Evolutionary conservation across 495 filamentous ascomycete genomes (phyloP).

Genomic region (Daldinia vernicosa): DNA sequence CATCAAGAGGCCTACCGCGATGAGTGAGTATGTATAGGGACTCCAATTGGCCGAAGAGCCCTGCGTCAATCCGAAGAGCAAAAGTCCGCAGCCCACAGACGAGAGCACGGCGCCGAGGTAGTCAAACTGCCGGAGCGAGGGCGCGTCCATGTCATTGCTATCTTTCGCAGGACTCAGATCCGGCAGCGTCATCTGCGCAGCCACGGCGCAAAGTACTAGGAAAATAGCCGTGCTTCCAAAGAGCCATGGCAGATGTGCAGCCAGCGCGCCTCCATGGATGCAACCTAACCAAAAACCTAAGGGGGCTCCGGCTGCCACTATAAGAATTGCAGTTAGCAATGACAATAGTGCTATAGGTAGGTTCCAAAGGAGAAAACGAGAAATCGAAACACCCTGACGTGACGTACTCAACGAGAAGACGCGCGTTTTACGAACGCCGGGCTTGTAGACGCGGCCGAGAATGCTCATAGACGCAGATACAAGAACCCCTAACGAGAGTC

Average conservation of each 20-base stretch:
- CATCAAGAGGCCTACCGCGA: slow-evolving; percentile 62
- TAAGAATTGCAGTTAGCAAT: neutral
- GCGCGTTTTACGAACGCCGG: slow-evolving; percentile 65
- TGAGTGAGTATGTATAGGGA: slow-evolving; percentile 60
- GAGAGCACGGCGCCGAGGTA: slow-evolving; percentile 55
- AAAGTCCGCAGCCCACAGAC: slow-evolving; percentile 59
- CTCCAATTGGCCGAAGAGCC: slow-evolving; percentile 59
- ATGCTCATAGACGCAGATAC: slow-evolving; percentile 69
- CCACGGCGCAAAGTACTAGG: slow-evolving; percentile 69
- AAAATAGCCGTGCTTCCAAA: slow-evolving; percentile 58
- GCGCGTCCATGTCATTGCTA: slow-evolving; percentile 32
- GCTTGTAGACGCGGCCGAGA: slow-evolving; percentile 62
- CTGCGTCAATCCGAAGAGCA: slow-evolving; percentile 65
- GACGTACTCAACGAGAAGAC: slow-evolving; percentile 61
- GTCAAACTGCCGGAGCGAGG: slow-evolving; percentile 54
- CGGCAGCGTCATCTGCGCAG: slow-evolving; percentile 51
- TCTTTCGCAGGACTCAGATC: slow-evolving; percentile 49
- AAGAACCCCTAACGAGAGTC: slow-evolving; percentile 65
- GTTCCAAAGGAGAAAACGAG: neutral
- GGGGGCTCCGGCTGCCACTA: slow-evolving; percentile 66
- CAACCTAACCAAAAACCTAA: slow-evolving; percentile 52
- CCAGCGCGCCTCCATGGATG: slow-evolving; percentile 52
- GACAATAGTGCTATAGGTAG: neutral
- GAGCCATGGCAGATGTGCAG: slow-evolving; percentile 55
- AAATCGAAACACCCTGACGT: neutral